Conservation (phyloP, 2,329 filamentous ascomycete genomes). For the Paraconiothyrium brasiliense region DNA sequence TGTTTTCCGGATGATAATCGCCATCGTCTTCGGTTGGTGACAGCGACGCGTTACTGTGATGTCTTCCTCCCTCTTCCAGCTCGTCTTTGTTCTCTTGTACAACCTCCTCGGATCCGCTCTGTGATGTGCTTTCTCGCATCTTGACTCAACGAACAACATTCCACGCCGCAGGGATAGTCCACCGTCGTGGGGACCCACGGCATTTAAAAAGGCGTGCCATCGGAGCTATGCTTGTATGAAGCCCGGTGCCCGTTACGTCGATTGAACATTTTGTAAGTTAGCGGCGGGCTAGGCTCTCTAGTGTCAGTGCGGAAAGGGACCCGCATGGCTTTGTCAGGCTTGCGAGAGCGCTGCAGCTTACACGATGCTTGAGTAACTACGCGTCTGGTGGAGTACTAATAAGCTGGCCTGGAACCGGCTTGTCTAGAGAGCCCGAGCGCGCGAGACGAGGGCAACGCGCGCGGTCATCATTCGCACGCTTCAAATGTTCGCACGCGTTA, state of each 20-base stretch:
- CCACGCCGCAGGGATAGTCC: not conserved
- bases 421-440: not conserved
- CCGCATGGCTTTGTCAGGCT: not conserved
- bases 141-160: not conserved
- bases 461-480: not conserved
- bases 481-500: not conserved
- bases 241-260: not conserved
- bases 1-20: not conserved
- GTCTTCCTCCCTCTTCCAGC: not conserved
- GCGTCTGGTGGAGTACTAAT: not conserved
- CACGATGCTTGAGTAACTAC: not conserved
- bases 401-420: not conserved
- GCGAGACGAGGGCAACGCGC: not conserved
- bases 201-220: not conserved
- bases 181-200: not conserved
- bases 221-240: not conserved
- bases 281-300: not conserved
- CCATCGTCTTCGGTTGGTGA: conserved; percentile 3
- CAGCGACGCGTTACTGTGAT: not conserved
- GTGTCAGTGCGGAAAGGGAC: conserved; percentile 3
- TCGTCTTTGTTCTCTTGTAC: not conserved
- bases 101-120: not conserved
- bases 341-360: not conserved
- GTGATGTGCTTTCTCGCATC: not conserved
- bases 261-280: not conserved